phyloP scores from a whole-genome alignment of 768 basidiomycete genomes.

The Boletus vermiculosoides region DNA sequence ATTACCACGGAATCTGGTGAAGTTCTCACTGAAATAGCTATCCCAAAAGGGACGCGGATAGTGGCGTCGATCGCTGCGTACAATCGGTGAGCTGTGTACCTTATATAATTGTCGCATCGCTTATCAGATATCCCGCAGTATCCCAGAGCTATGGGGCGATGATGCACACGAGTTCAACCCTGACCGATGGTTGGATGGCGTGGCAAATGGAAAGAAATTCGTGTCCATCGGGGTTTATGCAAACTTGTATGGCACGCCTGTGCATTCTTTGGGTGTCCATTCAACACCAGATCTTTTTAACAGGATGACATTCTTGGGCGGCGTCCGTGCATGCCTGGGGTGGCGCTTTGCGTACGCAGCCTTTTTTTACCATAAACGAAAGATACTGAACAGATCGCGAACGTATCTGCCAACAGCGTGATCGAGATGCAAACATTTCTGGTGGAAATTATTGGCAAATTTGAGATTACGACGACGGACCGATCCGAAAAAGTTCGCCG shows the following conservation, averaged over 20 bases:
- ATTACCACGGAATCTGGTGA: slow-evolving; percentile 47
- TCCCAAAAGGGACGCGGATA: slow-evolving; percentile 52
- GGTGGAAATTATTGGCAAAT: slow-evolving; percentile 52
- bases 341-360: slow-evolving; percentile 33
- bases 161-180: slow-evolving; percentile 34
- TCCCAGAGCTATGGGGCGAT: slow-evolving; percentile 32
- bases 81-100: slow-evolving; percentile 41
- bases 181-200: slow-evolving; percentile 26
- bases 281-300: background rate
- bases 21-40: slow-evolving; percentile 40
- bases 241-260: slow-evolving; percentile 22
- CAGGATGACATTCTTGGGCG: slow-evolving; percentile 32
- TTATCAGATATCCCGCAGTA: slow-evolving; percentile 14
- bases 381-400: background rate
- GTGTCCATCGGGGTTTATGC: slow-evolving; percentile 29
- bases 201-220: slow-evolving; percentile 16
- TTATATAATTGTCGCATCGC: background rate
- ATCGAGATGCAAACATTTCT: slow-evolving; percentile 59
- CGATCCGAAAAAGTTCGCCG: slow-evolving; percentile 28
- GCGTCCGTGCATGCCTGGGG: slow-evolving; percentile 27
- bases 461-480: slow-evolving; percentile 45
- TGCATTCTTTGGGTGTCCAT: background rate
- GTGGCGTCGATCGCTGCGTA: slow-evolving; percentile 54
- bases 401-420: slow-evolving; percentile 26
- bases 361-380: background rate